phyloP scores from a whole-genome alignment of 2,329 filamentous ascomycete genomes.

The Paraconiothyrium brasiliense region DNA sequence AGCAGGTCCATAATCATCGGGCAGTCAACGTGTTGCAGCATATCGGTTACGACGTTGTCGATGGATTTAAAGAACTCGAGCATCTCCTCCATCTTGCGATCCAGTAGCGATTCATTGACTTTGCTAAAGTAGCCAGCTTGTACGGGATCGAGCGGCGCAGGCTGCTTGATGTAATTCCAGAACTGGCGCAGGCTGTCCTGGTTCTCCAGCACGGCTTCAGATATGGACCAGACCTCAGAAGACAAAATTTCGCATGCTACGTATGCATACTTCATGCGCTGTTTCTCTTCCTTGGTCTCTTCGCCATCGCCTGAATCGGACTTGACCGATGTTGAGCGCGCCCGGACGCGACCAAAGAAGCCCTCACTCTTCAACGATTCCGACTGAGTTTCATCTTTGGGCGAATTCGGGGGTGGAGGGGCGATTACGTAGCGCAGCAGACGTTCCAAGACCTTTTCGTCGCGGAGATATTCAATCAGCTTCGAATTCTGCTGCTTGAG shows the following conservation, averaged over 20 bases:
- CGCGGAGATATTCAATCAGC: conserved; percentile 93
- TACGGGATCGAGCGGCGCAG: conserved; percentile 87
- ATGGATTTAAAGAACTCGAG: conserved; percentile 85
- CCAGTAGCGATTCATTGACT: conserved; percentile 96
- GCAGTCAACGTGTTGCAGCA: conserved; percentile 93
- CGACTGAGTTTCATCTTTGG: conserved; percentile 47
- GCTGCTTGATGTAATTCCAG: conserved; percentile 86
- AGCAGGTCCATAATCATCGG: conserved; percentile 98
- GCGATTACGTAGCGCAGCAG: conserved; percentile 93
- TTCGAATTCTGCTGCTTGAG: conserved; percentile 98
- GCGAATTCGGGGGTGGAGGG: conserved; percentile 64
- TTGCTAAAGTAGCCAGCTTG: conserved; percentile 99
- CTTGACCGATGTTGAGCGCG: conserved; percentile 55
- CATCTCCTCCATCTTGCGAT: conserved; percentile 99
- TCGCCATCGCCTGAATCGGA: conserved; percentile 56
- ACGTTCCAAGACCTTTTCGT: conserved; percentile 83
- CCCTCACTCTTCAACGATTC: conserved; percentile 57
- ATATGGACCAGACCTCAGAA: conserved; percentile 96
- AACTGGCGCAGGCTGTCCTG: conserved; percentile 80
- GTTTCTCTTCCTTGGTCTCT: conserved; percentile 83
- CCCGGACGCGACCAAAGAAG: conserved; percentile 59
- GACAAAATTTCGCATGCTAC: conserved; percentile 92
- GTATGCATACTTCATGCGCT: conserved; percentile 91
- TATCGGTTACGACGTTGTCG: conserved; percentile 81
- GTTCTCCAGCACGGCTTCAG: conserved; percentile 90